These are phyloP conservation scores for Brettanomyces custersianus DNA, from an alignment of 805 yeast genomes.

Conservation along the genomic window DNA sequence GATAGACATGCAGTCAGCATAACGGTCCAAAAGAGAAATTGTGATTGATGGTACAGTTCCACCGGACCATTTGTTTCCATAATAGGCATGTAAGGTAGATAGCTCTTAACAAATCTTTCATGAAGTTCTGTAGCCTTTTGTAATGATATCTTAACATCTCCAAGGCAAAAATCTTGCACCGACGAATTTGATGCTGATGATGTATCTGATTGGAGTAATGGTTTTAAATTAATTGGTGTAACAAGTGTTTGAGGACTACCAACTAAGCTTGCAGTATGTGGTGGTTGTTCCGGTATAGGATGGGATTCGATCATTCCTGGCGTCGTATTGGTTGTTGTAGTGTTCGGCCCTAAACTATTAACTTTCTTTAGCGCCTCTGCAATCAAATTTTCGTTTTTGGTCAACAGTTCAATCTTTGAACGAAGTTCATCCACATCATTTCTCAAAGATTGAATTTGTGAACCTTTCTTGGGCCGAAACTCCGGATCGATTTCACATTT, in stretches of 20 bases:
- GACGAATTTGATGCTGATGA: conserved; percentile 20
- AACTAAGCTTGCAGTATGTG: neutral
- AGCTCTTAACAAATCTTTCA: conserved; percentile 52
- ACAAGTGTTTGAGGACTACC: conserved; percentile 8
- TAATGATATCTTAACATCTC: conserved; percentile 61
- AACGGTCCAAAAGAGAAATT: conserved; percentile 83
- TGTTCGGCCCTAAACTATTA: neutral
- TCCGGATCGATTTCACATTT: conserved; percentile 86
- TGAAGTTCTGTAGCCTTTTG: conserved; percentile 68
- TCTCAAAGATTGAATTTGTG: conserved; percentile 75
- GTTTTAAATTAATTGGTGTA: conserved; percentile 13
- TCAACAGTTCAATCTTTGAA: conserved; percentile 57
- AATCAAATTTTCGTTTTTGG: conserved; percentile 57
- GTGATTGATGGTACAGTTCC: conserved; percentile 76
- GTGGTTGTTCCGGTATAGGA: neutral
- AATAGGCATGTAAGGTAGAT: conserved; percentile 74
- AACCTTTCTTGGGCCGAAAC: conserved; percentile 85
- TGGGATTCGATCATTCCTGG: neutral
- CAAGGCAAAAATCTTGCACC: conserved; percentile 61
- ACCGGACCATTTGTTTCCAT: conserved; percentile 61
- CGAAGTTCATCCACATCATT: conserved; percentile 80
- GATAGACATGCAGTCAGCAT: conserved; percentile 78
- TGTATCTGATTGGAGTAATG: conserved; percentile 11
- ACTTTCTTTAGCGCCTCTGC: conserved; percentile 50
- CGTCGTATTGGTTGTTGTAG: neutral